Conservation (phyloP, 2,329 filamentous ascomycete species). For the Metarhizium robertsii region DNA sequence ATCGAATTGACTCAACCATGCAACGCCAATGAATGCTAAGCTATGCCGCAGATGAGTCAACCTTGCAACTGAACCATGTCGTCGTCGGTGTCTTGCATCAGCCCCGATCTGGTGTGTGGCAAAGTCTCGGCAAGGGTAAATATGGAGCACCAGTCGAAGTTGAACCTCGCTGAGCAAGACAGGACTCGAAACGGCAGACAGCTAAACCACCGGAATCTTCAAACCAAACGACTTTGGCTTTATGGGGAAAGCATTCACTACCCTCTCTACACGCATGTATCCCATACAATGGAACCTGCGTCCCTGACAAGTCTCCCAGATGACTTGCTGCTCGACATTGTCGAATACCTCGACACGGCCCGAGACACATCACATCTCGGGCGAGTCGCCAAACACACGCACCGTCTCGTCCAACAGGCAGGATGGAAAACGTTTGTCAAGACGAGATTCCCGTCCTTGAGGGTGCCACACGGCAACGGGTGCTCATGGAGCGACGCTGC, state of each 20-base stretch:
- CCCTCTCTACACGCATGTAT: not conserved
- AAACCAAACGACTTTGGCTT: not conserved
- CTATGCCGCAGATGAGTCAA: too few species aligned
- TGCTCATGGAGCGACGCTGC: constrained; percentile 30
- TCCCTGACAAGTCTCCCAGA: constrained; percentile 35
- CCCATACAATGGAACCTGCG: constrained; percentile 5
- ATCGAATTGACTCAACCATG: too few species aligned
- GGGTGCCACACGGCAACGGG: constrained; percentile 17
- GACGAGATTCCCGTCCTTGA: constrained; percentile 32
- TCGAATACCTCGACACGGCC: constrained; percentile 38
- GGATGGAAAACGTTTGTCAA: constrained; percentile 43
- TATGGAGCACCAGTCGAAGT: not conserved
- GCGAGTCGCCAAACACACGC: constrained; percentile 28
- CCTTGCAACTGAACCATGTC: too few species aligned
- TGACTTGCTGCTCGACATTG: constrained; percentile 40
- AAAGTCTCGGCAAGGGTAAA: not conserved
- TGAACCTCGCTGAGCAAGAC: too few species aligned
- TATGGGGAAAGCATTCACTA: not conserved
- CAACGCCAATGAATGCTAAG: too few species aligned
- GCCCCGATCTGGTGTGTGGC: not conserved
- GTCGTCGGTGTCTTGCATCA: not conserved
- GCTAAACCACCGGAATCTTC: not conserved
- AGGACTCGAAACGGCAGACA: too few species aligned
- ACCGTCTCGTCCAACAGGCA: constrained; percentile 26
- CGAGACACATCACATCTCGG: constrained; percentile 35